Evolutionary conservation across 108 stramenopile genomes (phyloP), one percentile per base, ranked within the genome.

Genomic region (Fistulifera pelliculosa): DNA sequence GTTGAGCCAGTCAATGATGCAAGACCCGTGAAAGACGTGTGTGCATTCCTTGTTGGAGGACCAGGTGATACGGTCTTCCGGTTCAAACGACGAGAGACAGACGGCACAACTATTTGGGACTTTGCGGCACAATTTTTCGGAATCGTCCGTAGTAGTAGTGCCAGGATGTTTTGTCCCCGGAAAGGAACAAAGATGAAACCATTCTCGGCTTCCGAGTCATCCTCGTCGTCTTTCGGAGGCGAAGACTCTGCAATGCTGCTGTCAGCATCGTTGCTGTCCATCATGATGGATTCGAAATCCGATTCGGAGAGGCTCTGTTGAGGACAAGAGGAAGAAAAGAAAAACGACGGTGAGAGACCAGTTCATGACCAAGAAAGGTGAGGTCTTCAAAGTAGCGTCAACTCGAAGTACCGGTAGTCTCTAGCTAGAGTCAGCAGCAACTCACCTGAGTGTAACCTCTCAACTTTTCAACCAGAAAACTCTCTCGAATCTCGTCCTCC

Each of bases 11-110:
- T 76, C 58, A 15, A 73, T 38, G 13, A 85, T 73, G 45, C 83
- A 85, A 24, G 76, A 77, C 16, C 65, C 69, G 52, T 85, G 83
- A 63, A 79, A 85, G 11, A 76, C 69, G 27, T 85, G 83, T 1
- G 51, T 49, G 44, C 83, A 85, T 15, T 52, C 50, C 10, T 17
- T 43, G 48, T 80, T 84, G 27, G 77, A 61, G 8, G 77, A 62
- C 79, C 79, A 84, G 22, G 76, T 70, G 13, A 84, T 62, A 24
- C 53, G 53, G 17, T 80, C 79, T 22, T 65, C 68, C 6, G 40
- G 19, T 55, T 66, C 58, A 39, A 73, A 80, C 31, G 58, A 56
- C 18, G 45, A 52, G 12, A 80, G 60, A 48, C 83, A 84, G 39
- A 84, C 63, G n/a, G 74, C 73, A 39, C 83, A 84, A 27, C 71